Conservation (phyloP, 768 basidiomycete species). For the Russula sp. region DNA sequence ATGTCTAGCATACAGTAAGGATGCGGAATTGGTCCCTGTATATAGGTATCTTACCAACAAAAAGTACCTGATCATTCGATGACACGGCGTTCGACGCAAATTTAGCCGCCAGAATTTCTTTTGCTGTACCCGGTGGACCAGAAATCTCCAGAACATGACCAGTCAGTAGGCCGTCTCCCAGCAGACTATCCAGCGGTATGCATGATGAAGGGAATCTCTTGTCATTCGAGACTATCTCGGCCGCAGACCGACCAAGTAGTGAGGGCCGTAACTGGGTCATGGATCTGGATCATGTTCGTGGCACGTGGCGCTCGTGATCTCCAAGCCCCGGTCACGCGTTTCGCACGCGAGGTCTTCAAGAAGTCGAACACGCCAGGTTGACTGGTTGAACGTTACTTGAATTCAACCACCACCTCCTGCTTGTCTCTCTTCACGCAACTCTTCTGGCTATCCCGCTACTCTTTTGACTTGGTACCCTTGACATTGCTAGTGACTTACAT, state of each 20-base stretch:
- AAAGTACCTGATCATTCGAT: constrained; percentile 45
- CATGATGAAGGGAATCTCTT: constrained; percentile 37
- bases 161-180: constrained; percentile 54
- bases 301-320: not conserved
- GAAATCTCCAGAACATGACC: constrained; percentile 67
- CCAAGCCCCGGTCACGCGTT: constrained; percentile 2
- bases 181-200: constrained; percentile 46
- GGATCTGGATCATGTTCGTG: not conserved
- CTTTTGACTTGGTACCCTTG: not conserved
- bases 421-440: not conserved
- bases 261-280: too few relatives aligned
- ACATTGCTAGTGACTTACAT: not conserved
- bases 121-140: constrained; percentile 67
- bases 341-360: constrained; percentile 3
- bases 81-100: constrained; percentile 44
- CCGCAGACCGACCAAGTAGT: constrained; percentile 48
- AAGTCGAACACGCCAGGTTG: not conserved
- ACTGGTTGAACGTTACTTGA: not conserved
- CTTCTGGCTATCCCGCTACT: not conserved
- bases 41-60: constrained; percentile 45
- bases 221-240: constrained; percentile 33
- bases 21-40: not conserved
- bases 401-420: not conserved
- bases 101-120: constrained; percentile 46
- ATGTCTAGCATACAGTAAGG: constrained; percentile 32